A percentile compares a stretch with the other conserved stretches of the same genome.
Evolutionary conservation across 2,329 filamentous ascomycete species (phyloP).

Genomic region (Xylariaceae sp.): DNA sequence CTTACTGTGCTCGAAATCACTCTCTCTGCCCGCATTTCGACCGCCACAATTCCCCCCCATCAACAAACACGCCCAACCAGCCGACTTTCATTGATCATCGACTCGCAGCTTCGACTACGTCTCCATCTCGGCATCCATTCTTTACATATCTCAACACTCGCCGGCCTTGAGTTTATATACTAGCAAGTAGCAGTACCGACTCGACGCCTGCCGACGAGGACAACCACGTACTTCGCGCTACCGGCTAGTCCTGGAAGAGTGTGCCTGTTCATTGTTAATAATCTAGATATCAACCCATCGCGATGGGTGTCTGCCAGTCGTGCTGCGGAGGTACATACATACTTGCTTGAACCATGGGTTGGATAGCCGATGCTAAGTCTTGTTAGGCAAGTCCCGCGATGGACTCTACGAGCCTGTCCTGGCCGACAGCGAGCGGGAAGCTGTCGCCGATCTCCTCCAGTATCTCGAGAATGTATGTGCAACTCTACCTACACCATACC

Average conservation of each 20-base stretch:
- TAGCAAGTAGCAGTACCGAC: slow-evolving; percentile 1
- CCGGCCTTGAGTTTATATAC: background rate
- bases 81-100: slow-evolving; percentile 6
- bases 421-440: slow-evolving; percentile 93
- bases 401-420: slow-evolving; percentile 80
- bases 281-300: slow-evolving; percentile 18
- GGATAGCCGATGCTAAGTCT: slow-evolving; percentile 29
- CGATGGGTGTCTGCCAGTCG: slow-evolving; percentile 35
- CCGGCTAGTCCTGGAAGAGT: background rate
- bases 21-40: background rate
- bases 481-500: background rate
- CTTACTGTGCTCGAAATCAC: background rate
- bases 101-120: background rate
- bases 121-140: slow-evolving; percentile 1
- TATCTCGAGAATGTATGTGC: slow-evolving; percentile 87
- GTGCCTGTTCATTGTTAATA: slow-evolving; percentile 7
- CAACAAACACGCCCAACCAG: slow-evolving; percentile 2
- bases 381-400: slow-evolving; percentile 68
- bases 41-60: background rate
- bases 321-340: slow-evolving; percentile 33
- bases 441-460: slow-evolving; percentile 88
- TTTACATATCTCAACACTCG: background rate
- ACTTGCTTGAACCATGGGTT: slow-evolving; percentile 5
- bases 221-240: background rate
- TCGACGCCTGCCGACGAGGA: background rate